Evolutionary conservation across 2,329 filamentous ascomycete species (phyloP).

Genomic region (Fusarium drepaniforme): DNA sequence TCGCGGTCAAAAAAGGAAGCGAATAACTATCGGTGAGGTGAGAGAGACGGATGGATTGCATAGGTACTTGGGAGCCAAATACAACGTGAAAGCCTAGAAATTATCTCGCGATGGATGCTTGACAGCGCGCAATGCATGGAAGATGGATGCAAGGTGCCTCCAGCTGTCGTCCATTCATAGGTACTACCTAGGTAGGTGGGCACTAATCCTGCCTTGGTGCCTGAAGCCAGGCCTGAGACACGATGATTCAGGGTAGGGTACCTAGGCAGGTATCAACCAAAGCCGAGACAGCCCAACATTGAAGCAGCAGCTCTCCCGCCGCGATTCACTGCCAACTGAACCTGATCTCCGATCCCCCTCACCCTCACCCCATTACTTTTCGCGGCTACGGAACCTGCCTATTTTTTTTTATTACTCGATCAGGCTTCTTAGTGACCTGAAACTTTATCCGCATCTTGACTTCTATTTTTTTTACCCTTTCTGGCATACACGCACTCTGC

Average conservation of each 20-base stretch:
- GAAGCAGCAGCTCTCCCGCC: slow-evolving; percentile 7
- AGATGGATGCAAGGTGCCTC: no score
- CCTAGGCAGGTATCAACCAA: slow-evolving; percentile 31
- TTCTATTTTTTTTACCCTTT: neutral
- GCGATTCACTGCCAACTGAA: slow-evolving; percentile 17
- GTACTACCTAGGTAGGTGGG: no score
- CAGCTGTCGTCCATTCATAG: no score
- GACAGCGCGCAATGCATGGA: no score
- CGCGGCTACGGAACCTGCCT: slow-evolving; percentile 16
- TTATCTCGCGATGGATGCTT: no score
- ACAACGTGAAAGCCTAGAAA: no score
- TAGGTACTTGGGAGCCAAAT: no score
- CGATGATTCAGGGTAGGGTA: slow-evolving; percentile 8
- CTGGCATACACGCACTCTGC: slow-evolving; percentile 2
- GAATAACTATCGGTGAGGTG: no score
- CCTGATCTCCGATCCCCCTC: slow-evolving; percentile 18
- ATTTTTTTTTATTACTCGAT: slow-evolving; percentile 4
- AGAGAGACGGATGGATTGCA: no score
- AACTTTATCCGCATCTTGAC: slow-evolving; percentile 4
- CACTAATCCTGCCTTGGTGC: slow-evolving; percentile 34
- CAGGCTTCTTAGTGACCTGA: slow-evolving; percentile 15
- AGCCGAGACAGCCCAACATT: slow-evolving; percentile 33
- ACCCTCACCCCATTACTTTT: slow-evolving; percentile 28
- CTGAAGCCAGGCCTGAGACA: slow-evolving; percentile 38
- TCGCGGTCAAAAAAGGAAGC: no score